phyloP scores from a whole-genome alignment of 2,329 filamentous ascomycete genomes.

The Phyllosticta paracitricarpa region DNA sequence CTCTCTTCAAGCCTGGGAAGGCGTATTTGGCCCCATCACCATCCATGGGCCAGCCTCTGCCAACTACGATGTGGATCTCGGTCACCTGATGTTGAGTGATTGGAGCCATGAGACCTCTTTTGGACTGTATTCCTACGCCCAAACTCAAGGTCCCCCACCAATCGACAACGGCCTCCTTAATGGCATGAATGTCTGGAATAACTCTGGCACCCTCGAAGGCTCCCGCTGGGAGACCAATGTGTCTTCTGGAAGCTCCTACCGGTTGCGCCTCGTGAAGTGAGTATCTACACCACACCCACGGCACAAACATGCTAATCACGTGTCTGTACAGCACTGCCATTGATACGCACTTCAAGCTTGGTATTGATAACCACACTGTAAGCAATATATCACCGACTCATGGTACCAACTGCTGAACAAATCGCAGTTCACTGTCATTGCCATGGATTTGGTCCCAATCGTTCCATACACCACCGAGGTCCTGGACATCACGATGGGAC shows the following conservation, averaged over 20 bases:
- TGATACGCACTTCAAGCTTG: slow-evolving; percentile 28
- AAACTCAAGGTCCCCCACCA: slow-evolving; percentile 12
- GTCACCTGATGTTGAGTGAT: slow-evolving; percentile 47
- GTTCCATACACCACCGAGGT: slow-evolving; percentile 24
- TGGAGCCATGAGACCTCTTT: slow-evolving; percentile 44
- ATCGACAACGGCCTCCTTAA: slow-evolving; percentile 5
- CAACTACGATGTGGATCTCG: slow-evolving; percentile 45
- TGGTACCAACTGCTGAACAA: slow-evolving; percentile 1
- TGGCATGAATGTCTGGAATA: slow-evolving; percentile 12
- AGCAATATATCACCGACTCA: background rate
- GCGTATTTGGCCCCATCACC: slow-evolving; percentile 23
- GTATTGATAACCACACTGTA: slow-evolving; percentile 32
- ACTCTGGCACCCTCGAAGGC: slow-evolving; percentile 12
- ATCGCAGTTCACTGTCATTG: slow-evolving; percentile 28
- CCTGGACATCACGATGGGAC: slow-evolving; percentile 16
- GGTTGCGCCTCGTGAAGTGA: slow-evolving; percentile 33
- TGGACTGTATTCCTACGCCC: slow-evolving; percentile 11
- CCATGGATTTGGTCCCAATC: slow-evolving; percentile 28
- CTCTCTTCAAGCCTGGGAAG: slow-evolving; percentile 36
- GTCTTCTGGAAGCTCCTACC: slow-evolving; percentile 31
- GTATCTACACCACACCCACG: slow-evolving; percentile 10
- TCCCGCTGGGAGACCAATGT: slow-evolving; percentile 17
- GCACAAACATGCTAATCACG: slow-evolving; percentile 27
- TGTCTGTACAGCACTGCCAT: slow-evolving; percentile 25
- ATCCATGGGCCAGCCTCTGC: slow-evolving; percentile 31